phyloP scores from a whole-genome alignment of 2,329 filamentous ascomycete species.

The Sporothrix sp. region DNA sequence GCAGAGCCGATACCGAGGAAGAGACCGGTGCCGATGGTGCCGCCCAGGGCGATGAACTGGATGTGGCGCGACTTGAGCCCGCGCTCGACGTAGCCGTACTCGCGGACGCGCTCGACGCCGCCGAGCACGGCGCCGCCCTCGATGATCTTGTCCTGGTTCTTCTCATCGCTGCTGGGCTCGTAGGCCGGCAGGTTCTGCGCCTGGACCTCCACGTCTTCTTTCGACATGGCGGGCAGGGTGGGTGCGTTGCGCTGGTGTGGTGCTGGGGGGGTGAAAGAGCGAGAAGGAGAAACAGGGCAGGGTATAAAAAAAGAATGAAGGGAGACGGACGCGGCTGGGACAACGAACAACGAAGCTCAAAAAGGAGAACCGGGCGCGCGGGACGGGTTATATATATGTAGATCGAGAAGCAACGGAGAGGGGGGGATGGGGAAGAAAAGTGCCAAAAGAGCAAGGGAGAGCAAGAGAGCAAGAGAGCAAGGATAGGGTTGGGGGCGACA shows the following conservation, averaged over 20 bases:
- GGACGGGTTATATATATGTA: constrained; percentile 8
- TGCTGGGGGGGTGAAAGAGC: neutral
- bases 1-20: constrained; percentile 39
- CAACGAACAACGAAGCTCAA: neutral
- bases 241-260: neutral
- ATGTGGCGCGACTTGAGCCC: constrained; percentile 35
- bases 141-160: constrained; percentile 1
- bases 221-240: constrained; percentile 12
- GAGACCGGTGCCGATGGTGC: constrained; percentile 39
- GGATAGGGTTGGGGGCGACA: neutral
- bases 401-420: too few species aligned
- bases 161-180: constrained; percentile 5
- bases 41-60: constrained; percentile 39
- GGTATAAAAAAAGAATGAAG: neutral
- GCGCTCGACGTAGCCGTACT: constrained; percentile 17
- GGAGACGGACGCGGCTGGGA: neutral
- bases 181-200: constrained; percentile 11
- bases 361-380: neutral
- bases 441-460: neutral
- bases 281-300: neutral
- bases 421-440: neutral
- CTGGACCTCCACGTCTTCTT: constrained; percentile 14
- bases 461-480: neutral
- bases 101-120: constrained; percentile 9
- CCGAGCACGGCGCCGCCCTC: constrained; percentile 13